Evolutionary conservation across 495 filamentous ascomycete genomes (phyloP).

Genomic region (Durotheca rogersii): DNA sequence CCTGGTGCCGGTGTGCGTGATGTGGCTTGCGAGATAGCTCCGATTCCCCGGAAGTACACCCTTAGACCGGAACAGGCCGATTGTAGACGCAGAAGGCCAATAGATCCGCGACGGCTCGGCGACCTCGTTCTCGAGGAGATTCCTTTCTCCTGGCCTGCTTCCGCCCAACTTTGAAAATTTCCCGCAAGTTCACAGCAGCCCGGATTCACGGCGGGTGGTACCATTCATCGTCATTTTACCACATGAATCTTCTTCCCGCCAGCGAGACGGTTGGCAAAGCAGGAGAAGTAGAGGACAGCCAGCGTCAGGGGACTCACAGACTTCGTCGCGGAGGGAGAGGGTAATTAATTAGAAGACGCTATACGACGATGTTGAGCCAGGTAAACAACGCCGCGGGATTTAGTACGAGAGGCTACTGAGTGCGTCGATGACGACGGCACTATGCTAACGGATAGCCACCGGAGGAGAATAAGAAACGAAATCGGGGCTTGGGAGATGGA

Average conservation of each 20-base stretch:
- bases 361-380: no score
- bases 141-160: conserved; percentile 16
- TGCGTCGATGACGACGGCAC: no score
- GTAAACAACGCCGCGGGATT: no score
- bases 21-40: conserved; percentile 16
- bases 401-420: no score
- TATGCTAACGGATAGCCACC: no score
- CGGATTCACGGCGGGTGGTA: no score
- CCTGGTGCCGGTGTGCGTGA: conserved; percentile 22
- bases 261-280: no score
- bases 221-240: no score
- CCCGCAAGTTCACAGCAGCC: no score
- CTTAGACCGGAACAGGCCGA: conserved; percentile 17
- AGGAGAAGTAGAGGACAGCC: conserved; percentile 17
- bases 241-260: no score
- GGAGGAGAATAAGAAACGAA: no score
- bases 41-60: conserved; percentile 11
- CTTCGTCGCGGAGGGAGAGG: conserved; percentile 16
- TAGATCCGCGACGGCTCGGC: conserved; percentile 14
- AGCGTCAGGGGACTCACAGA: conserved; percentile 23
- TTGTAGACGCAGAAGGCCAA: conserved; percentile 21
- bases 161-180: conserved; percentile 18
- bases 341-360: no score
- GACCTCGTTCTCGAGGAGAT: conserved; percentile 15
- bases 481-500: conserved; percentile 32